These are phyloP conservation scores for Chenopodium formosanum DNA, from an alignment of 148 eudicot species.

Conservation along the genomic window DNA sequence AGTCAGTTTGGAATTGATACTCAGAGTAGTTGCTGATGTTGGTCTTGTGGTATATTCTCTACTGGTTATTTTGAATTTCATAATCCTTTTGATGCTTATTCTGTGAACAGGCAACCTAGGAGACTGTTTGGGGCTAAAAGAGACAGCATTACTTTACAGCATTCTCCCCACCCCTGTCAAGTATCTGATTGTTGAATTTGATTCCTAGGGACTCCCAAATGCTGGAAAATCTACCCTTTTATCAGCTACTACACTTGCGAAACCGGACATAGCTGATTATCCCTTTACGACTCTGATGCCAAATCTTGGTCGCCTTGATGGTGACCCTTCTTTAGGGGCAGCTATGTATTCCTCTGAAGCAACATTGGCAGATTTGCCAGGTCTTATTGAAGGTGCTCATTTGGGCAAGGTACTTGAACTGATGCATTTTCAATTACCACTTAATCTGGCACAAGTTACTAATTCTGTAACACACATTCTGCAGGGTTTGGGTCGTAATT, in stretches of 20 bases:
- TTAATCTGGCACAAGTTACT: constrained; percentile 11
- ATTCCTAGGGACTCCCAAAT: constrained; percentile 87
- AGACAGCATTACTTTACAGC: not conserved
- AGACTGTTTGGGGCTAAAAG: not conserved
- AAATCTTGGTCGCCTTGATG: constrained; percentile 93
- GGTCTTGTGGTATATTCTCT: constrained; percentile 79
- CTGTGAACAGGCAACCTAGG: not conserved
- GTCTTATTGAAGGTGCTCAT: constrained; percentile 95
- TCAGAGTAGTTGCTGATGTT: constrained; percentile 96
- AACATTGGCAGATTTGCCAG: constrained; percentile 93
- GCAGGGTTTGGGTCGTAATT: constrained; percentile 97
- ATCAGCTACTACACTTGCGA: constrained; percentile 85
- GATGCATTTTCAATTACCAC: constrained; percentile 9
- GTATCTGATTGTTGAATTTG: constrained; percentile 3
- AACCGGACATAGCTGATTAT: constrained; percentile 97
- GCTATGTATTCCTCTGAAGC: constrained; percentile 79
- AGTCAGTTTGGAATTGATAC: constrained; percentile 85
- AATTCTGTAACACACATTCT: constrained; percentile 18
- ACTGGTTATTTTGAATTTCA: not conserved
- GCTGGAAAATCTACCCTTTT: constrained; percentile 96
- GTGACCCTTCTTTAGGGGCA: constrained; percentile 90
- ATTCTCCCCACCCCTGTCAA: too few species aligned
- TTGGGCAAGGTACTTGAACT: constrained; percentile 74
- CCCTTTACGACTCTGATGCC: constrained; percentile 99
- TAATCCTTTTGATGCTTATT: constrained; percentile 8